Evolutionary conservation across 108 stramenopile species (phyloP).

Genomic region (Thalassiosira profunda): DNA sequence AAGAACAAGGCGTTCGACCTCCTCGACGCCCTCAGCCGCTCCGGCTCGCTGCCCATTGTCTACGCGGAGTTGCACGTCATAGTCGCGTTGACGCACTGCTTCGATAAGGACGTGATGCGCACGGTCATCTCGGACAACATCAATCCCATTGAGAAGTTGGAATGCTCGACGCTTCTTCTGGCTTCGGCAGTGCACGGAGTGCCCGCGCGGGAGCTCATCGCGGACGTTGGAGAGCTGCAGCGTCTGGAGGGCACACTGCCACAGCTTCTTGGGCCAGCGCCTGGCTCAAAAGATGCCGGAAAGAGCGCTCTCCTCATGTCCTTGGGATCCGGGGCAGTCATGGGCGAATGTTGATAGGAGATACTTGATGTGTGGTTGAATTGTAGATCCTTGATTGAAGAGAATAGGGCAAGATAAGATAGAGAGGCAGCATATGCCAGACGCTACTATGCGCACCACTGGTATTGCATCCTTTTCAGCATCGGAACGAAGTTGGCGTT

Average conservation of each 20-base stretch:
- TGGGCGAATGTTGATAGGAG: too few species aligned
- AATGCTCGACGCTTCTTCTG: conserved; percentile 69
- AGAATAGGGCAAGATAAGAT: too few species aligned
- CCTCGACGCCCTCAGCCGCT: conserved; percentile 79
- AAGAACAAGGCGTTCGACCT: conserved; percentile 87
- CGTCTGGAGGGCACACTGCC: conserved; percentile 31
- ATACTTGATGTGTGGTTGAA: too few species aligned
- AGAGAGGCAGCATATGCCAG: too few species aligned
- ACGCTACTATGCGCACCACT: too few species aligned
- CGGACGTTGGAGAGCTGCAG: conserved; percentile 26
- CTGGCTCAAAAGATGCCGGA: too few species aligned
- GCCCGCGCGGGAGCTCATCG: conserved; percentile 44
- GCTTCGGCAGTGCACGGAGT: conserved; percentile 66
- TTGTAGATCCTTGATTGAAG: too few species aligned
- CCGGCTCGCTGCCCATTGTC: conserved; percentile 75
- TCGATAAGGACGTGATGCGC: conserved; percentile 76
- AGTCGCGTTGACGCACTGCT: conserved; percentile 84
- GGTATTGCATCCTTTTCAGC: too few species aligned
- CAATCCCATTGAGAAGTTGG: conserved; percentile 89
- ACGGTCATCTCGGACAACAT: conserved; percentile 84
- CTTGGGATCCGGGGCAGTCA: too few species aligned
- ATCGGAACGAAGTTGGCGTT: too few species aligned
- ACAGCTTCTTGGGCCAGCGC: conserved; percentile 12
- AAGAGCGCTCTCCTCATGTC: too few species aligned
- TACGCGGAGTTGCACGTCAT: conserved; percentile 80